These are phyloP conservation scores for Penstemon eatonii DNA, from an alignment of 257 asterid genomes.

Conservation along the genomic window DNA sequence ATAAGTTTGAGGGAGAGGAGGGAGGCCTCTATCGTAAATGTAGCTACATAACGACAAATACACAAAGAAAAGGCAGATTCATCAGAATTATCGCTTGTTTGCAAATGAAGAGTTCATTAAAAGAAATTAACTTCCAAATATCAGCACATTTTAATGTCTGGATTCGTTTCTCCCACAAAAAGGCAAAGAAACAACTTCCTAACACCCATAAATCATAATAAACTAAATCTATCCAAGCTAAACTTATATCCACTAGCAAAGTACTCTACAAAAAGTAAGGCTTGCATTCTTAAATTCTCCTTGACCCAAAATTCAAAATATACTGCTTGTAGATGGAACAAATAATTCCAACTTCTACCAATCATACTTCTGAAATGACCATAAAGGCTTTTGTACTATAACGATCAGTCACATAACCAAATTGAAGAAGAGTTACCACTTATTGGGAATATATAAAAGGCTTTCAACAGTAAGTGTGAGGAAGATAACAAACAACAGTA, in stretches of 20 bases:
- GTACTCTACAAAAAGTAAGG: background rate
- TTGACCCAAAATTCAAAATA: background rate
- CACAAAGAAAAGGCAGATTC: no score
- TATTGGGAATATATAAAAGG: background rate
- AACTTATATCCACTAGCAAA: background rate
- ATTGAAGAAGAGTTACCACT: background rate
- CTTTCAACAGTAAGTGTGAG: background rate
- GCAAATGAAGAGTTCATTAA: no score
- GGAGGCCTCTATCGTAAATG: no score
- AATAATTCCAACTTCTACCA: background rate
- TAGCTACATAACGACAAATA: no score
- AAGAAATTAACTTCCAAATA: no score
- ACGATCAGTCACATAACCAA: background rate
- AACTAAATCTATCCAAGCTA: background rate
- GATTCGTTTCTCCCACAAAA: no score
- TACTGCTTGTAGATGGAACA: constrained; percentile 4
- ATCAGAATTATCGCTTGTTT: no score
- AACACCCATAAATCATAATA: background rate
- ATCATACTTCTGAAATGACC: background rate
- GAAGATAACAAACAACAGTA: background rate
- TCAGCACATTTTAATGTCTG: no score
- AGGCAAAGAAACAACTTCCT: background rate
- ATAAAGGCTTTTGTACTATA: background rate
- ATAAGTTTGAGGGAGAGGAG: no score
- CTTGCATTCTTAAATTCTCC: background rate